A percentile compares a stretch with the other conserved stretches of the same genome.
Conservation (phyloP, 139 green algal species). For the Trebouxia sp. region DNA sequence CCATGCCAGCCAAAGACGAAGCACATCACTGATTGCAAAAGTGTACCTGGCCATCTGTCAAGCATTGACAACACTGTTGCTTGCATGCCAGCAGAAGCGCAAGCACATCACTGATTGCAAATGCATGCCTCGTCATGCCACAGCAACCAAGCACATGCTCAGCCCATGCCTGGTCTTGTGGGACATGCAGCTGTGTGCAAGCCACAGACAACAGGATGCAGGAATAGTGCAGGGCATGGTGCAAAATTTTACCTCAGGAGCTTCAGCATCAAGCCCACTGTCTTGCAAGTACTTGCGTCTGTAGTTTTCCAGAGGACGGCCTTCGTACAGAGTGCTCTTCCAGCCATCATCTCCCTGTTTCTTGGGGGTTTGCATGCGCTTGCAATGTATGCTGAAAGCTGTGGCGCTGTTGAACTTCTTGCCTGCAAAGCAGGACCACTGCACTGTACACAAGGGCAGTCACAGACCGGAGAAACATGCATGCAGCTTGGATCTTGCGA, state of each 20-base stretch:
- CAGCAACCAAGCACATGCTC: too few species aligned
- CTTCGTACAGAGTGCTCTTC: conserved; percentile 63
- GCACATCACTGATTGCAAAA: too few species aligned
- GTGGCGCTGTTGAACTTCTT: conserved; percentile 49
- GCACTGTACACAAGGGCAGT: neutral
- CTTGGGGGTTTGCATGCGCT: conserved; percentile 57
- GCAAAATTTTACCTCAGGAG: neutral
- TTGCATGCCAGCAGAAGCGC: too few species aligned
- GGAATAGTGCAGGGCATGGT: neutral
- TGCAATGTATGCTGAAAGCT: conserved; percentile 68
- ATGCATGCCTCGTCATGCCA: too few species aligned
- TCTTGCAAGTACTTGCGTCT: conserved; percentile 25
- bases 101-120: too few species aligned
- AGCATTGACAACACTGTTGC: too few species aligned
- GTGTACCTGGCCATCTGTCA: too few species aligned
- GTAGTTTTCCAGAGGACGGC: conserved; percentile 43
- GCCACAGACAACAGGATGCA: neutral
- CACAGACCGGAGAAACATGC: too few species aligned
- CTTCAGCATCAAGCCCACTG: conserved; percentile 10
- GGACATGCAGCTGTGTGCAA: too few species aligned
- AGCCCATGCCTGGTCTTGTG: too few species aligned
- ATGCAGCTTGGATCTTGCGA: too few species aligned
- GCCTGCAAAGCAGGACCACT: conserved; percentile 34
- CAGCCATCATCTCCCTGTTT: conserved; percentile 78
- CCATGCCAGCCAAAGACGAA: too few species aligned